A percentile compares a stretch with the other conserved stretches of the same genome.
Conservation (phyloP, 2,329 filamentous ascomycete genomes). For the Epicoccum nigrum region DNA sequence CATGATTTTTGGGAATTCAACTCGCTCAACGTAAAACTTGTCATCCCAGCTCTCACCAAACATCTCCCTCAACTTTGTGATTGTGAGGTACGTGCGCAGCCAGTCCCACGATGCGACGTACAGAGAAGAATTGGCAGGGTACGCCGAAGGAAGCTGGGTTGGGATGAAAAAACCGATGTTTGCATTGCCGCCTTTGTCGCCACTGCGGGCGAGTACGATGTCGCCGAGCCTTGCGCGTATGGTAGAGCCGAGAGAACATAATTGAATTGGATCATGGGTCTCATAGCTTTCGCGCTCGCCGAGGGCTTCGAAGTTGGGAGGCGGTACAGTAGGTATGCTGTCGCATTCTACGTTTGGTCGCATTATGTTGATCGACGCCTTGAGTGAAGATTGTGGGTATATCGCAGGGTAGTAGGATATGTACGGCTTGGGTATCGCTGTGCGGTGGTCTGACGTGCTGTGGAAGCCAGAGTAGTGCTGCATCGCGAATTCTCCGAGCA, state of each 20-base stretch:
- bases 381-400: conserved; percentile 33
- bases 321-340: conserved; percentile 23
- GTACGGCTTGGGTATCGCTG: conserved; percentile 38
- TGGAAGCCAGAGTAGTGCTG: conserved; percentile 43
- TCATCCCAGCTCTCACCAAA: conserved; percentile 36
- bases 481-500: conserved; percentile 37
- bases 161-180: conserved; percentile 49
- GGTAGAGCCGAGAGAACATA: conserved; percentile 32
- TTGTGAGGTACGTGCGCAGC: conserved; percentile 38
- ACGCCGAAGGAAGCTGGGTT: conserved; percentile 36
- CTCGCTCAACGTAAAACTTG: conserved; percentile 34
- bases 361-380: conserved; percentile 47
- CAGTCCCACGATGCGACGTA: conserved; percentile 41
- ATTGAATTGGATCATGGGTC: conserved; percentile 40
- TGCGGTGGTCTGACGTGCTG: conserved; percentile 37
- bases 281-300: conserved; percentile 36
- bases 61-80: conserved; percentile 34
- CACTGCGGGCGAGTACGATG: conserved; percentile 52
- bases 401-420: conserved; percentile 43
- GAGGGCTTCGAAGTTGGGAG: conserved; percentile 23
- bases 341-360: background rate
- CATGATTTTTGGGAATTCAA: conserved; percentile 40
- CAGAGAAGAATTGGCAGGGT: conserved; percentile 25
- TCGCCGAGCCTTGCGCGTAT: conserved; percentile 47
- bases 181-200: conserved; percentile 45